phyloP scores from a whole-genome alignment of 1,139 yeast genomes.

The Geotrichum siamense region DNA sequence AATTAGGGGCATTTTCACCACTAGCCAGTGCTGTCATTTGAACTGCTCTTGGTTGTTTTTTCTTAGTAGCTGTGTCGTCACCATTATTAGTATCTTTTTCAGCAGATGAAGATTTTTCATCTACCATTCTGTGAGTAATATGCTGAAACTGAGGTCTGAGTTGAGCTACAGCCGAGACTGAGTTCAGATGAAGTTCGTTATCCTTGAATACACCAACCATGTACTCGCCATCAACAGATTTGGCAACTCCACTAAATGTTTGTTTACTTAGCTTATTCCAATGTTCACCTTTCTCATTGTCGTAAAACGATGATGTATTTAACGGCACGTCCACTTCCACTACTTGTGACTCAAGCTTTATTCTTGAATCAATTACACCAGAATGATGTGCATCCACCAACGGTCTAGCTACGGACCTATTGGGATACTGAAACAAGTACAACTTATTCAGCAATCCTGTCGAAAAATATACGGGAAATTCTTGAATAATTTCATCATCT shows the following conservation, averaged over 20 bases:
- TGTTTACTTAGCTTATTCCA: constrained; percentile 59
- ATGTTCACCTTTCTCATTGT: constrained; percentile 51
- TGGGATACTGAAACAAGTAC: constrained; percentile 63
- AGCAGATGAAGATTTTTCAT: too few relatives aligned
- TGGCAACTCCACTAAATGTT: constrained; percentile 61
- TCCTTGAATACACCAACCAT: constrained; percentile 47
- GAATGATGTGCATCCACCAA: constrained; percentile 39
- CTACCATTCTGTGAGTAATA: constrained; percentile 46
- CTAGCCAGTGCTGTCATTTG: constrained; percentile 71
- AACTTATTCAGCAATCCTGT: constrained; percentile 32
- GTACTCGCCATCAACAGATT: constrained; percentile 46
- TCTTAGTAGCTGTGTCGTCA: constrained; percentile 39
- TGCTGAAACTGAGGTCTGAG: constrained; percentile 75
- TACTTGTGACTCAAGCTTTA: constrained; percentile 53
- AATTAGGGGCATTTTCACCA: constrained; percentile 50
- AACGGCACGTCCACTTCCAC: constrained; percentile 70
- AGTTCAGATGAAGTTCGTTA: constrained; percentile 53
- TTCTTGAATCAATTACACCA: constrained; percentile 43
- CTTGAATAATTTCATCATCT: constrained; percentile 72
- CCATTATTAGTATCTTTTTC: constrained; percentile 29
- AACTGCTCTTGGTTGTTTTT: constrained; percentile 52
- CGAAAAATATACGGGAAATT: constrained; percentile 58
- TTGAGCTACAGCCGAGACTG: constrained; percentile 65
- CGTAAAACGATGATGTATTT: constrained; percentile 57
- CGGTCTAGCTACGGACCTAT: constrained; percentile 49